Base-by-base conservation (phyloP, 2,329 filamentous ascomycete species). In the Cytospora piceae region DNA sequence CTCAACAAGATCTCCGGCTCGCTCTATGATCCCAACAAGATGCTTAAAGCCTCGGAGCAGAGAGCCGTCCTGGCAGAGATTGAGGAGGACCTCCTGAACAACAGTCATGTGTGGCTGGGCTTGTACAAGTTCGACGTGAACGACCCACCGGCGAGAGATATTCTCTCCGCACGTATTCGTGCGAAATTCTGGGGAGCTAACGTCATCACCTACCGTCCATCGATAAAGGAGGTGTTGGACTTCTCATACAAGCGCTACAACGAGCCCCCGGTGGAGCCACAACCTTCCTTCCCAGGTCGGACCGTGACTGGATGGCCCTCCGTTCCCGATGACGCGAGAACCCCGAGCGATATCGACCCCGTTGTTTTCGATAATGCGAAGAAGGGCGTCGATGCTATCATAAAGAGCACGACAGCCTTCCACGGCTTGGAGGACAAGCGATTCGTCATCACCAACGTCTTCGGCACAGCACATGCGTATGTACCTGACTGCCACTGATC, bases 381-480 rank as follows among this genome's bases (percentile, higher is more conserved):
- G 58, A 82, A 81, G 68, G 93, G 90, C 66, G 85, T 95, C 64
- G 81, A 87, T 53, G 91, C 93, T 8, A 87, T 96, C 0, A 87
- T 97, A 61, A 83, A 90, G 73, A 97, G 94, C 75, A 98, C 94
- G 0, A 85, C 87, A 63, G 92, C 93, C 0, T 96, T 98, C 74
- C 83, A 90, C 69, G 81, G 82, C 2, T 82, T 91, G 31, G 81
- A 85, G 20, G 77, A 80, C n/a, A 78, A 85, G 68, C 86, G 93
- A 34, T 87, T 91, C 11, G 90, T 97, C 60, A 89, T 98, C 63
- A 98, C 94, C n/a, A 98, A 97, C 72, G 89, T 97, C 29, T 96
- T 97, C 77, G 94, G 94, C 61, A 98, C 94, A 22, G 91, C 93
- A 68, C 94, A 97, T 82, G 94, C 94, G 92, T 96, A 91, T 87